Conservation (phyloP, 108 stramenopile species). For the Nitzschia palea region DNA sequence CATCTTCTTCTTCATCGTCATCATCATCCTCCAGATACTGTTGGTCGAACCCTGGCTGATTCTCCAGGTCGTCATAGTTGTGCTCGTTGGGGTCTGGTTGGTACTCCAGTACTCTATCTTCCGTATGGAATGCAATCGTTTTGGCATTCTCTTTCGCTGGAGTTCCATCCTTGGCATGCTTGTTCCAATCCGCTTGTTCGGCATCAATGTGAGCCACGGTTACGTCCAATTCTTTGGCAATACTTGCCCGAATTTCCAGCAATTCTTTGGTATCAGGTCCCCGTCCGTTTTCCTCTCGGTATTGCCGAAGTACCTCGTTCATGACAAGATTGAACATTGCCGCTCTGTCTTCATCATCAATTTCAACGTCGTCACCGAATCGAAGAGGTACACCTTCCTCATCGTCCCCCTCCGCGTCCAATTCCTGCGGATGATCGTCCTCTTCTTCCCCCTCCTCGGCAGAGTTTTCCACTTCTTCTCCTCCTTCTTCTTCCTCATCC, state of each 20-base stretch:
- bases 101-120: conserved; percentile 22
- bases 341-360: conserved; percentile 59
- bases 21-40: conserved; percentile 16
- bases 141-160: conserved; percentile 16
- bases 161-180: conserved; percentile 24
- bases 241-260: conserved; percentile 66
- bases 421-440: conserved; percentile 33
- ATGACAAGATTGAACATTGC: conserved; percentile 88
- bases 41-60: conserved; percentile 23
- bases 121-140: conserved; percentile 20
- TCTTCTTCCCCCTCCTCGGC: conserved; percentile 20
- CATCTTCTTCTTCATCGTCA: conserved; percentile 8
- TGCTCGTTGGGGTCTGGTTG: conserved; percentile 27
- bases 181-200: conserved; percentile 36
- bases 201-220: conserved; percentile 58
- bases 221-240: conserved; percentile 77
- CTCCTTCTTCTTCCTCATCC: conserved; percentile 23
- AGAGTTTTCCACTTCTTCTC: not conserved
- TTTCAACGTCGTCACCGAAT: conserved; percentile 28
- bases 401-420: conserved; percentile 30
- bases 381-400: conserved; percentile 20
- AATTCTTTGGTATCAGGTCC: conserved; percentile 80
- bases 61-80: not conserved
- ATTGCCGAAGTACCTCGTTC: conserved; percentile 68
- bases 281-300: conserved; percentile 81